Evolutionary conservation across 2,329 filamentous ascomycete genomes (phyloP), one percentile per base, ranked within the genome.

Genomic region (Xylariales sp.): DNA sequence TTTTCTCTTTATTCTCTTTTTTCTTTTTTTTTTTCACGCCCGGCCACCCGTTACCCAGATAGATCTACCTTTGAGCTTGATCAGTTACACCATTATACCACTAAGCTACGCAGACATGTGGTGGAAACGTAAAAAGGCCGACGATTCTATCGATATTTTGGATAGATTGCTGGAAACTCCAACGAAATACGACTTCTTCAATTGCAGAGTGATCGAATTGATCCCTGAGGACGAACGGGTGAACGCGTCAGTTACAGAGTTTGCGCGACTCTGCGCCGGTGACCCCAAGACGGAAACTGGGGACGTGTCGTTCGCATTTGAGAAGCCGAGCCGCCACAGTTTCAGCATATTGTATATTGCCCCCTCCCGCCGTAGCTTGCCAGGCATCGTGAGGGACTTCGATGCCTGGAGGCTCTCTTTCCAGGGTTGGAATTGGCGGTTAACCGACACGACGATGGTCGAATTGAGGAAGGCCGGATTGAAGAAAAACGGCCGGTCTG

Each of bases 381-480:
- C 9, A 23, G 28, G 2, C 23, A 57, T 32, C 18, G 43, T 32
- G 14, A 50, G 12, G n/a, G 2, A 14, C 8, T 18, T 12, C n/a
- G 30, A 43, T 28, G 36, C 9, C 9, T 57, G 34, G 6, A 45
- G 62, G 28, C 14, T 64, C 1, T 64, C 43, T 45, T 45, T 64
- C 7, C 54, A 57, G n/a, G 3, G 28, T 12, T 6, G 58, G 2
- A 30, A 58, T 1, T 64, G 54, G 46, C n/a, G 10, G 18, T 54
- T 48, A n/a, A 46, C 54, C 1, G 28, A 64, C 4, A 46, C 34
- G 18, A 58, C 54, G 28, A 36, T 63, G 16, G 8, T 9, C 18
- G 23, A 45, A 36, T 57, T 63, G 34, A 34, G 57, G 28, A 50
- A 56, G 5, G n/a, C 52, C 16, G 61, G 53, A 10, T 9, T 63